These are phyloP conservation scores for Apiotrichum gracile DNA, from an alignment of 1,284 basidiomycete species.

Conservation along the genomic window DNA sequence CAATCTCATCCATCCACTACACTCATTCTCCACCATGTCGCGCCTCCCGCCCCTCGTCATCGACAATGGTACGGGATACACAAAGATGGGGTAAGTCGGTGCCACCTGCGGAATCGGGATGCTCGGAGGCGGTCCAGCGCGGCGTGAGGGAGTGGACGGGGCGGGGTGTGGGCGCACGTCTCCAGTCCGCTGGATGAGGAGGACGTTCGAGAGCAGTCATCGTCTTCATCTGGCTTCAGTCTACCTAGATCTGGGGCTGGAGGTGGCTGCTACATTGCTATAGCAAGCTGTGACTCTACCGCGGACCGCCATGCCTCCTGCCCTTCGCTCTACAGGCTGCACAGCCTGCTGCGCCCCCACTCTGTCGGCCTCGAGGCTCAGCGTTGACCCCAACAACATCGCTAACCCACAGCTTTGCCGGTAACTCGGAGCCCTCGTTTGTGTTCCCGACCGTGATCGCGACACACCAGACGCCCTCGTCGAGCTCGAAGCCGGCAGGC, in stretches of 20 bases:
- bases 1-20: constrained; percentile 2
- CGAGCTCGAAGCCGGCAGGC: constrained; percentile 51
- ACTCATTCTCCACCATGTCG: constrained; percentile 54
- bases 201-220: too few species aligned
- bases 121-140: background rate
- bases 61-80: constrained; percentile 96
- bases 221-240: too few species aligned
- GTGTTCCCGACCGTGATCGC: constrained; percentile 96
- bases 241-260: too few species aligned
- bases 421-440: constrained; percentile 97
- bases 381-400: too few species aligned
- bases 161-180: too few species aligned
- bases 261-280: too few species aligned
- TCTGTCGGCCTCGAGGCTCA: too few species aligned
- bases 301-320: too few species aligned
- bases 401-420: constrained; percentile 68
- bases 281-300: too few species aligned
- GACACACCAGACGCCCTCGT: constrained; percentile 56
- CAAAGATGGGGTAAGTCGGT: constrained; percentile 81
- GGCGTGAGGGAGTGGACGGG: background rate
- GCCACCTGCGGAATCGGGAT: background rate
- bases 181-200: too few species aligned
- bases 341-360: too few species aligned
- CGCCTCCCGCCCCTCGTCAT: constrained; percentile 83
- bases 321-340: too few species aligned